A percentile compares a stretch with the other conserved stretches of the same genome.
Conservation (phyloP, 768 basidiomycete species). For the Russula brevipes region DNA sequence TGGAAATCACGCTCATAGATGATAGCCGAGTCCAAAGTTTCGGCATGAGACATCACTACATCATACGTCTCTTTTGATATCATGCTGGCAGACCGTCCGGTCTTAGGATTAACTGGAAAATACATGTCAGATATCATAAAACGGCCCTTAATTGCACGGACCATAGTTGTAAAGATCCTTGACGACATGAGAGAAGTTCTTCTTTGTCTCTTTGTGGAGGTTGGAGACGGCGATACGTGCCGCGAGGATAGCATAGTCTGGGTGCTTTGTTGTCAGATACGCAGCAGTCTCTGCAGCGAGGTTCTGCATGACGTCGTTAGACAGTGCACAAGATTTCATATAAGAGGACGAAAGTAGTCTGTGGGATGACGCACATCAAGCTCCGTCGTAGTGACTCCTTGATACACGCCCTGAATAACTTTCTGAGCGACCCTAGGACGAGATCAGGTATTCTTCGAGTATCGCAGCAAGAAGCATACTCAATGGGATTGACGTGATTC, state of each 20-base stretch:
- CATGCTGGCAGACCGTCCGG: slow-evolving; percentile 79
- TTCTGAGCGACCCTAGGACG: slow-evolving; percentile 74
- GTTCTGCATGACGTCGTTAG: slow-evolving; percentile 49
- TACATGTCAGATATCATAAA: background rate
- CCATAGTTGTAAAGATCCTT: slow-evolving; percentile 86
- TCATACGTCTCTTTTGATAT: slow-evolving; percentile 86
- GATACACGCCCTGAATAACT: slow-evolving; percentile 89
- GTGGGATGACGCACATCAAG: slow-evolving; percentile 68
- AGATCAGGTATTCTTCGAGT: background rate
- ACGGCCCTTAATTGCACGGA: slow-evolving; percentile 32
- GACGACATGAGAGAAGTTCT: slow-evolving; percentile 90
- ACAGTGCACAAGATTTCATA: background rate
- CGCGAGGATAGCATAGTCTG: slow-evolving; percentile 96
- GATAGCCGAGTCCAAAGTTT: slow-evolving; percentile 83
- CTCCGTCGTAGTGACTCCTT: slow-evolving; percentile 95
- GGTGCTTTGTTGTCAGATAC: slow-evolving; percentile 93
- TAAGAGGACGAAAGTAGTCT: background rate
- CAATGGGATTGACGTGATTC: slow-evolving; percentile 89
- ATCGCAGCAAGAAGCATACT: slow-evolving; percentile 44
- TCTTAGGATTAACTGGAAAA: slow-evolving; percentile 86
- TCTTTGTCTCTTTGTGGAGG: slow-evolving; percentile 98
- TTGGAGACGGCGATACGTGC: slow-evolving; percentile 99
- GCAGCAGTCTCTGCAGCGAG: slow-evolving; percentile 97
- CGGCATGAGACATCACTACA: slow-evolving; percentile 74
- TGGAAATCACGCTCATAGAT: slow-evolving; percentile 98